Evolutionary conservation across 768 basidiomycete genomes (phyloP).

Genomic region (Suillus subalutaceus): DNA sequence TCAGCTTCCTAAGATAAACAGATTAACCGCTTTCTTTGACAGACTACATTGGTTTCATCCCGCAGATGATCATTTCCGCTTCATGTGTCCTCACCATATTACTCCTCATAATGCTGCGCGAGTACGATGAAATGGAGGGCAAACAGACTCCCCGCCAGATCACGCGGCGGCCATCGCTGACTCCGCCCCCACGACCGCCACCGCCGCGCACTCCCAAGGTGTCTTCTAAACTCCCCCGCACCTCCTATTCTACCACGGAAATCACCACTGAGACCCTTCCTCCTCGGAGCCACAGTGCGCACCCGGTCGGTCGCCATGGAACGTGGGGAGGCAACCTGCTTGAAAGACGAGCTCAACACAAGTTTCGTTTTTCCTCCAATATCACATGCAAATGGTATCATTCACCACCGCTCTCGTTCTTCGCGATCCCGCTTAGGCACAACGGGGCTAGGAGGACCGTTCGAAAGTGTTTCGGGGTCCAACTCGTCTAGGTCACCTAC

Average conservation of each 20-base stretch:
- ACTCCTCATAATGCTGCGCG: slow-evolving; percentile 44
- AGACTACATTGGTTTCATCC: slow-evolving; percentile 62
- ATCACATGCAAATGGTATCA: slow-evolving; percentile 1
- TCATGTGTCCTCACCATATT: slow-evolving; percentile 45
- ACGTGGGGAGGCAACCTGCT: slow-evolving; percentile 40
- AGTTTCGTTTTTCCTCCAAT: slow-evolving; percentile 46
- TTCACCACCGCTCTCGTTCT: slow-evolving; percentile 18
- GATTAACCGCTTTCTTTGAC: not conserved
- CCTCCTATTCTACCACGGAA: not conserved
- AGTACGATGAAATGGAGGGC: slow-evolving; percentile 25
- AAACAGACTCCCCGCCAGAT: not conserved
- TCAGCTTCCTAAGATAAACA: not conserved
- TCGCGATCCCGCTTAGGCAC: slow-evolving; percentile 1
- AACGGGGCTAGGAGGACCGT: slow-evolving; percentile 2
- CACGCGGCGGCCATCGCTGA: slow-evolving; percentile 18
- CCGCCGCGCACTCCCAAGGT: slow-evolving; percentile 7
- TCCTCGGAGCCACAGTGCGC: slow-evolving; percentile 31
- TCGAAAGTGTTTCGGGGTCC: slow-evolving; percentile 4
- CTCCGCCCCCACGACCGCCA: slow-evolving; percentile 7
- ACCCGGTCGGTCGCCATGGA: slow-evolving; percentile 38
- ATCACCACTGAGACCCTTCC: slow-evolving; percentile 19
- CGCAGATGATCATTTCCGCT: slow-evolving; percentile 55
- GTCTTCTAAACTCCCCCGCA: slow-evolving; percentile 7
- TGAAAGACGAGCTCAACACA: slow-evolving; percentile 41
- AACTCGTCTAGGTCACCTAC: slow-evolving; percentile 10